Evolutionary conservation across 345 rosid species (phyloP).

Genomic region (Kandelia obovata): DNA sequence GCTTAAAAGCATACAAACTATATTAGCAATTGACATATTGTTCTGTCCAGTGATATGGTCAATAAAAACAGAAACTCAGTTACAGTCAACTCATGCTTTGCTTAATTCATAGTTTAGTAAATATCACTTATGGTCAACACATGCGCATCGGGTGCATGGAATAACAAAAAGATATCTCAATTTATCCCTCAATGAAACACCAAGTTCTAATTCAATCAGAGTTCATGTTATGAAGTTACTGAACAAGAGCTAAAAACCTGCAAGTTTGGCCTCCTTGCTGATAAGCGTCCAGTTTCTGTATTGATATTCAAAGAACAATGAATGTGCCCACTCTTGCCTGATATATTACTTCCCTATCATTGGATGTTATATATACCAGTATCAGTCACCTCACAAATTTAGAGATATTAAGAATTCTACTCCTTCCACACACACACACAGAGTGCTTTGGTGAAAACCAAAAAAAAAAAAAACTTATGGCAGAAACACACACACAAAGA

Average conservation of each 20-base stretch:
- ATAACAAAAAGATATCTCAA: no score
- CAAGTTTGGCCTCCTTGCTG: conserved; percentile 96
- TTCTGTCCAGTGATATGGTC: not conserved
- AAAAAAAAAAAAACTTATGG: no score
- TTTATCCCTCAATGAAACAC: not conserved
- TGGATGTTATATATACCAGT: not conserved
- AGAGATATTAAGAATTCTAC: not conserved
- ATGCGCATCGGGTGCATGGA: no score
- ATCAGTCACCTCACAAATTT: not conserved
- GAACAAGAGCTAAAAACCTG: conserved; percentile 47
- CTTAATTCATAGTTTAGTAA: no score
- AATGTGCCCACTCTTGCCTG: conserved; percentile 80
- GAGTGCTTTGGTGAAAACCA: no score
- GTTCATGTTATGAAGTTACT: not conserved
- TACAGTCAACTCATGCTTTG: no score
- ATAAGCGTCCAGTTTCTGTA: conserved; percentile 96
- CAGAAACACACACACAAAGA: no score
- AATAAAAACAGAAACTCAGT: not conserved
- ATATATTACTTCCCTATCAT: conserved; percentile 64
- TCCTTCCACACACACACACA: not conserved
- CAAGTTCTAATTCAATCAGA: not conserved
- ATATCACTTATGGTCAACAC: no score
- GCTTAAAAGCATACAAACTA: not conserved
- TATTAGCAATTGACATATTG: not conserved
- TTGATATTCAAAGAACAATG: conserved; percentile 97